phyloP scores from a whole-genome alignment of 2,329 filamentous ascomycete species.

The Phyllosticta paracitricarpa region DNA sequence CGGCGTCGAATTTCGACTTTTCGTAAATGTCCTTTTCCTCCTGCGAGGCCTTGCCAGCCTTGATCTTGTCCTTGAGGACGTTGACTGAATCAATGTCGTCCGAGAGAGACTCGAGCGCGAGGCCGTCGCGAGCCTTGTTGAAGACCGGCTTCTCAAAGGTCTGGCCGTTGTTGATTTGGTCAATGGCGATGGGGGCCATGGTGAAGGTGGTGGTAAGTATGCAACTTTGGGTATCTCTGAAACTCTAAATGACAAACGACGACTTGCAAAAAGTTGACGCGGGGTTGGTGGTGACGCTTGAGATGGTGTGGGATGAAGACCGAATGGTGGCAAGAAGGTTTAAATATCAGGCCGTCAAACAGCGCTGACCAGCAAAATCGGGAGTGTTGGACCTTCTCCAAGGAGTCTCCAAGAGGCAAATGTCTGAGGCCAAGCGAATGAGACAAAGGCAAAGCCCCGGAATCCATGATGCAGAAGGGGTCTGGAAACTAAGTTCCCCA shows the following conservation, averaged over 20 bases:
- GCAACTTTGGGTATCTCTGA: not conserved
- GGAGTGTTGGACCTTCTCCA: not conserved
- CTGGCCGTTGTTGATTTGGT: slow-evolving; percentile 29
- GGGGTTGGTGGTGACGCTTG: not conserved
- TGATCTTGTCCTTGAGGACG: slow-evolving; percentile 46
- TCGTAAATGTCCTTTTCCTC: slow-evolving; percentile 43
- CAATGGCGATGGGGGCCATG: slow-evolving; percentile 28
- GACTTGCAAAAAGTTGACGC: not conserved
- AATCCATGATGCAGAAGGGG: slow-evolving; percentile 9
- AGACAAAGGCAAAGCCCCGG: slow-evolving; percentile 4
- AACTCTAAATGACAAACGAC: not conserved
- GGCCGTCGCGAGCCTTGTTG: slow-evolving; percentile 44
- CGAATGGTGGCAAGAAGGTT: slow-evolving; percentile 2
- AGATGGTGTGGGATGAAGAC: not conserved
- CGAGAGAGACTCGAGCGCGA: slow-evolving; percentile 48
- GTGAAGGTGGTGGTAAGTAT: not conserved
- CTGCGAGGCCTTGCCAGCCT: slow-evolving; percentile 37
- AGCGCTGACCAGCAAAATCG: not conserved
- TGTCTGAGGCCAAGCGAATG: not conserved
- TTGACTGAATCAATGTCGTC: slow-evolving; percentile 53
- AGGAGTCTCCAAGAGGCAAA: not conserved
- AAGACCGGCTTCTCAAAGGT: slow-evolving; percentile 33
- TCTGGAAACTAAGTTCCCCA: slow-evolving; percentile 10
- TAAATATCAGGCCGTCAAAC: slow-evolving; percentile 8
- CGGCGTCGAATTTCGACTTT: slow-evolving; percentile 57